A percentile compares a stretch with the other conserved stretches of the same genome.
Conservation (phyloP, 495 filamentous ascomycete species). For the Neurospora sp. region DNA sequence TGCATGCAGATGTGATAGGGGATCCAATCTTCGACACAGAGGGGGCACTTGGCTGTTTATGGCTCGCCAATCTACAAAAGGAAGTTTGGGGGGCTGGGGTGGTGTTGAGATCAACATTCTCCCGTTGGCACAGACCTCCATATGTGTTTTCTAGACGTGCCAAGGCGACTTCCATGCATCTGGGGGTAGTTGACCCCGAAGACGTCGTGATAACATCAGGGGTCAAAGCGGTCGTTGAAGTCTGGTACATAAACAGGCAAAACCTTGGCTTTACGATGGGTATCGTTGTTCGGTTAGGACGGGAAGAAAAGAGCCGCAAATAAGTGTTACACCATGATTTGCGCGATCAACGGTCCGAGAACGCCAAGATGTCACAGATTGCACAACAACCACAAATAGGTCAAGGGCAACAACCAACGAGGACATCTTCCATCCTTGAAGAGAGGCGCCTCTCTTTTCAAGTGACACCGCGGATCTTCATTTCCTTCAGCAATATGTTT, state of each 20-base stretch:
- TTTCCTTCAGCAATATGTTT: background rate
- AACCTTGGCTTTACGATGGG: background rate
- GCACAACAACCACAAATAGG: background rate
- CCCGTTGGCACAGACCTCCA: background rate
- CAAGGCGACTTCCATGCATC: background rate
- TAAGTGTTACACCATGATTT: background rate
- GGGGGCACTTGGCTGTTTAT: background rate
- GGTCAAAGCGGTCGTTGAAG: background rate
- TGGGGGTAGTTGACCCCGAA: background rate
- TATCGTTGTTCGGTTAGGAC: background rate
- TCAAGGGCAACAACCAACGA: background rate
- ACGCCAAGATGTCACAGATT: background rate
- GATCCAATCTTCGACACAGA: background rate
- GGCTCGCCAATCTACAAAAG: background rate
- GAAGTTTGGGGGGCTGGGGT: background rate
- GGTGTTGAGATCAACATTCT: background rate
- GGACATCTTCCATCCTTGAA: background rate
- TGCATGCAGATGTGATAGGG: background rate
- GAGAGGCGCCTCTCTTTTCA: background rate
- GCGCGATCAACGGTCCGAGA: background rate
- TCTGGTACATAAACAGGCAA: background rate
- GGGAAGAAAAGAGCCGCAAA: background rate
- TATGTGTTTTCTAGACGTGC: background rate
- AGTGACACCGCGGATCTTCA: background rate
- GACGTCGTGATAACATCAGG: background rate